These are phyloP conservation scores for Phoma herbarum DNA, from an alignment of 2,329 filamentous ascomycete genomes.

Conservation along the genomic window DNA sequence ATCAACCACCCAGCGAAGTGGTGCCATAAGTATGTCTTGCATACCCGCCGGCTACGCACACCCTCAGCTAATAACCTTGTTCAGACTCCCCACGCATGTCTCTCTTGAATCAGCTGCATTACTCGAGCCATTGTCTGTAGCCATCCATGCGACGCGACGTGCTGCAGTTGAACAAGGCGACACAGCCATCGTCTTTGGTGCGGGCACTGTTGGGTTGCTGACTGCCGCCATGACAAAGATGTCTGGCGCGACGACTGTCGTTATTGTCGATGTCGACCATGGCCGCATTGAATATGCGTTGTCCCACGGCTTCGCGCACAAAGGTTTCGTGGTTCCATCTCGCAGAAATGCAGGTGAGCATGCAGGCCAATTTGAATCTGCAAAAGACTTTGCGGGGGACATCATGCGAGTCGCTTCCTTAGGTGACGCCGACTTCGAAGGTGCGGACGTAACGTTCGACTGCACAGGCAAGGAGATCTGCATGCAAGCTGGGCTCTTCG, in stretches of 20 bases:
- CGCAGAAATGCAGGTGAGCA: slow-evolving; percentile 37
- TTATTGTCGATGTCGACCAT: slow-evolving; percentile 53
- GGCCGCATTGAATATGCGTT: slow-evolving; percentile 53
- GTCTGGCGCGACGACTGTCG: slow-evolving; percentile 52
- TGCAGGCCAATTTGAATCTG: slow-evolving; percentile 44
- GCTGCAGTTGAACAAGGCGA: slow-evolving; percentile 76
- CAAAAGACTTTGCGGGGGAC: slow-evolving; percentile 49
- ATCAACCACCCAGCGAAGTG: slow-evolving; percentile 56
- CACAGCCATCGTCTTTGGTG: slow-evolving; percentile 83
- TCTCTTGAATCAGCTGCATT: slow-evolving; percentile 52
- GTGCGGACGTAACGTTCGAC: slow-evolving; percentile 53
- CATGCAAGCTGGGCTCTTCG: slow-evolving; percentile 54
- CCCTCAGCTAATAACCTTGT: slow-evolving; percentile 41
- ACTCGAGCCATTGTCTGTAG: slow-evolving; percentile 75
- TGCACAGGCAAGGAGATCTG: slow-evolving; percentile 55
- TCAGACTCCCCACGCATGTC: slow-evolving; percentile 52
- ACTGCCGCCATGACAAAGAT: slow-evolving; percentile 53
- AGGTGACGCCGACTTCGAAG: slow-evolving; percentile 50
- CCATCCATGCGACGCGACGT: slow-evolving; percentile 83
- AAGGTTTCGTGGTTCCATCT: slow-evolving; percentile 47
- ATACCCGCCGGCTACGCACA: slow-evolving; percentile 36
- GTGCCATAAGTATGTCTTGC: slow-evolving; percentile 55
- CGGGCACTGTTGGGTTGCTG: slow-evolving; percentile 68
- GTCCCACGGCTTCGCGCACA: slow-evolving; percentile 51
- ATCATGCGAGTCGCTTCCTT: slow-evolving; percentile 50